Conservation (phyloP, 2,329 filamentous ascomycete genomes). For the Magnaporthiopsis rhizophila region DNA sequence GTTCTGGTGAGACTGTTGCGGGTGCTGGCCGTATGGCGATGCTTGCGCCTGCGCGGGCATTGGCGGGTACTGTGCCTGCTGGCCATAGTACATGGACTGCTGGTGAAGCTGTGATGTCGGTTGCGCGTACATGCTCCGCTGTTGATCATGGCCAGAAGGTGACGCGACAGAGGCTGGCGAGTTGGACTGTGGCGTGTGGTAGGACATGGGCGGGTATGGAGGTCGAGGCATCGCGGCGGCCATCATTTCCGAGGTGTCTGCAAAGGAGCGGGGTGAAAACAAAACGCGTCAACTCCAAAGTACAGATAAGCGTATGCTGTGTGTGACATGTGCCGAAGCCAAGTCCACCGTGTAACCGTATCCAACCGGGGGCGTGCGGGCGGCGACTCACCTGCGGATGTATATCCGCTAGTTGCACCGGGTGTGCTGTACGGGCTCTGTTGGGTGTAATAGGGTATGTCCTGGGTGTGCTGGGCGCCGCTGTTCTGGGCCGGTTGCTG, state of each 20-base stretch:
- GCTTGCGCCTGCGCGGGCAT: slow-evolving; percentile 55
- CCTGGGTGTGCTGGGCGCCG: slow-evolving; percentile 54
- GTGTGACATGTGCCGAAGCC: not conserved
- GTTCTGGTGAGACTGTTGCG: slow-evolving; percentile 44
- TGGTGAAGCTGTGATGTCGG: slow-evolving; percentile 71
- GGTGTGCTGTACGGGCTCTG: slow-evolving; percentile 77
- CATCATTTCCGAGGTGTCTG: slow-evolving; percentile 59
- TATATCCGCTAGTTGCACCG: slow-evolving; percentile 74
- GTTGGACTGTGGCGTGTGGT: slow-evolving; percentile 91
- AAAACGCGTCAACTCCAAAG: slow-evolving; percentile 9
- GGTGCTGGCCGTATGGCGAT: slow-evolving; percentile 54
- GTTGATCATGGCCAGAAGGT: slow-evolving; percentile 79
- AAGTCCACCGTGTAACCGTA: not conserved
- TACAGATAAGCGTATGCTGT: not conserved
- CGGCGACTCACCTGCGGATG: slow-evolving; percentile 66
- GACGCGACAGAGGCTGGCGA: slow-evolving; percentile 91
- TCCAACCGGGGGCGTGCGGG: slow-evolving; percentile 6
- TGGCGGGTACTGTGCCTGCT: slow-evolving; percentile 55
- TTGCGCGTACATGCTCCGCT: slow-evolving; percentile 78
- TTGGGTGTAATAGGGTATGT: slow-evolving; percentile 70
- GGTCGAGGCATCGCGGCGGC: slow-evolving; percentile 65
- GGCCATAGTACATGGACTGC: slow-evolving; percentile 69
- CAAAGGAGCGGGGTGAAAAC: not conserved
- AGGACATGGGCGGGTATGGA: slow-evolving; percentile 79
- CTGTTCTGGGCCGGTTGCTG: slow-evolving; percentile 61